phyloP scores from a whole-genome alignment of 495 filamentous ascomycete species.

The Podospora pseudopauciseta region DNA sequence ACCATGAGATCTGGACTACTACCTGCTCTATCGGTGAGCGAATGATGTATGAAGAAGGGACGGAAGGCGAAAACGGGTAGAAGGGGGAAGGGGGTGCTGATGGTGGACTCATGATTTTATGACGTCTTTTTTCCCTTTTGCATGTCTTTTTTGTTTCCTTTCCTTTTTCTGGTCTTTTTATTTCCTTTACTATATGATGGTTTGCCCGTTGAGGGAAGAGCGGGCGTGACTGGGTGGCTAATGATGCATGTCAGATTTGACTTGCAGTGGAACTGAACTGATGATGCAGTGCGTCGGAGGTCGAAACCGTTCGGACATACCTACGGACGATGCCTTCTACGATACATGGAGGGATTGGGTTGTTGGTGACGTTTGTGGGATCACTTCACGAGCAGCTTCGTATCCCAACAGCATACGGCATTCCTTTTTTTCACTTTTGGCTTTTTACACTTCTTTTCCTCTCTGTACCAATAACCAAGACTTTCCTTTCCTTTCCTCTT shows the following conservation, averaged over 20 bases:
- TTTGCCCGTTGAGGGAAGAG: not conserved
- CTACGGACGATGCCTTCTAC: not conserved
- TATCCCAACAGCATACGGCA: not conserved
- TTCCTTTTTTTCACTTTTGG: not conserved
- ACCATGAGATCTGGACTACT: not conserved
- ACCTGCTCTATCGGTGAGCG: not conserved
- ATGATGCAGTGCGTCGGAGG: not conserved
- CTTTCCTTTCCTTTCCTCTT: not conserved
- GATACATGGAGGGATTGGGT: not conserved
- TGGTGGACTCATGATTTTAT: not conserved
- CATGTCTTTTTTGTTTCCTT: not conserved
- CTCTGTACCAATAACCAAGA: not conserved
- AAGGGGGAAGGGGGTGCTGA: not conserved
- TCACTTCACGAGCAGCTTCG: not conserved
- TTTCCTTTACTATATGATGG: not conserved
- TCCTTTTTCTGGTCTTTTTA: not conserved
- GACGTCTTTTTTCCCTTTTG: not conserved
- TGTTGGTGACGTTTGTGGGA: not conserved
- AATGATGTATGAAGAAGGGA: not conserved
- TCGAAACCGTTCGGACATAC: not conserved
- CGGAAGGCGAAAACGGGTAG: not conserved
- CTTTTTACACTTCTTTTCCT: constrained; percentile 1
- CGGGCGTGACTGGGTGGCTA: not conserved
- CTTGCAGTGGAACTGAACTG: not conserved
- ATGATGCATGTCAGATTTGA: constrained; percentile 1